A percentile compares a stretch with the other conserved stretches of the same genome.
Evolutionary conservation across 1,139 yeast genomes (phyloP).

Genomic region (Diutina siamensis): DNA sequence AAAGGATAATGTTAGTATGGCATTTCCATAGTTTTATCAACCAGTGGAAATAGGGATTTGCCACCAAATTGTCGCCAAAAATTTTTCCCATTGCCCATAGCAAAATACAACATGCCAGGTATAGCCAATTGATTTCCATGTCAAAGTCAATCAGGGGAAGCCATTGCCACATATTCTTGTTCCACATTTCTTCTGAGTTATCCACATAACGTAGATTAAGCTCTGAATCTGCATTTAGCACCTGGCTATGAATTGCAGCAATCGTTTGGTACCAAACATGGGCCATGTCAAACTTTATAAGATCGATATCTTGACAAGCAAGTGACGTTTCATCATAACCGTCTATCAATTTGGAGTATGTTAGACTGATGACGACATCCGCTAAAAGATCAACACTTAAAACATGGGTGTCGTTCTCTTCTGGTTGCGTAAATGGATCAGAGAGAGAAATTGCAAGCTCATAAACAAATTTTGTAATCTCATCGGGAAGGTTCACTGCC

Average conservation of each 20-base stretch:
- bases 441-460: slow-evolving; percentile 33
- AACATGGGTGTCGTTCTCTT: slow-evolving; percentile 40
- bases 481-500: slow-evolving; percentile 13
- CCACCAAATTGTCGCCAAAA: slow-evolving; percentile 23
- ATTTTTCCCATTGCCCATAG: neutral
- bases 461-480: slow-evolving; percentile 14
- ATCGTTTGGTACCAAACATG: neutral
- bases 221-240: neutral
- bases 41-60: slow-evolving; percentile 50
- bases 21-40: slow-evolving; percentile 54
- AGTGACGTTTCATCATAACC: neutral
- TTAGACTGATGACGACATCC: slow-evolving; percentile 37
- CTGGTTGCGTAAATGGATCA: slow-evolving; percentile 62
- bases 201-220: slow-evolving; percentile 1
- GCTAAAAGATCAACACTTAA: slow-evolving; percentile 45
- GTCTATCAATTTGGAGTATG: slow-evolving; percentile 9
- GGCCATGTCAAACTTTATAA: slow-evolving; percentile 3
- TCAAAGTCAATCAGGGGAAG: neutral
- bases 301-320: neutral
- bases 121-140: neutral
- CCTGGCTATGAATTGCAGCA: neutral
- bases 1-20: slow-evolving; percentile 42
- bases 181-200: neutral
- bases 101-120: slow-evolving; percentile 1
- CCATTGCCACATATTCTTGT: neutral